Base-by-base conservation (phyloP, 2,329 filamentous ascomycete species). In the Capronia epimyces region DNA sequence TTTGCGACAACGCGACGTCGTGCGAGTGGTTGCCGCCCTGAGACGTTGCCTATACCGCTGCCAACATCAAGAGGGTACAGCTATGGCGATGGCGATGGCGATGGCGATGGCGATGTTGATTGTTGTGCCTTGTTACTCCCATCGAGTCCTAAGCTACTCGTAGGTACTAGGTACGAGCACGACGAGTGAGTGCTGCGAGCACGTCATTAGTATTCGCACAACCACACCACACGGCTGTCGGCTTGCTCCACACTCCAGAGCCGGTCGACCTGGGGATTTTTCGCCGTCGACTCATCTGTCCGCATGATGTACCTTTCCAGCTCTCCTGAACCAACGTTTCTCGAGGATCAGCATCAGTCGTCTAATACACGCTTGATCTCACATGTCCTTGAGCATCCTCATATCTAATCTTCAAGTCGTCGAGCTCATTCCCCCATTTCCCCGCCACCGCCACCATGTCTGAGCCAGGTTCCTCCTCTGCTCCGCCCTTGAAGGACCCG, bases 301-400 rank as follows among this genome's bases (percentile, higher is more conserved):
- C 34, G 34, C 34, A 37, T 37, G 34, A 5, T 37, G 6, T 12
- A 18, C 34, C 18, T 18, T 37, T 37, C 34, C 15, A 5, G 34
- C 18, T 37, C 13, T 20, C 5, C 12, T 37, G 5, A 18, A 18
- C 34, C 34, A 20, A 9, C 15, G 6, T 5, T 12, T 20, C 18
- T 18, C 34, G 34, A 37, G 34, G 18, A 20, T 37, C n/a, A 12
- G n/a, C 27, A 37, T 20, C 34, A 20, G 34, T 37, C 34, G 34
- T 13, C 16, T 5, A 5, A 20, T 37, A n/a, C 21, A 22, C 4
- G 15, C 12, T 44, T 41, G 27, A 46, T 43, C 49, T 58, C 59
- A 57, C 60, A 61, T 61, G 59, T 60, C 49, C 52, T 49, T 61
- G 53, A 60, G 43, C 54, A 54, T 61, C 46, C 41, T 61, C 37